A percentile compares a stretch with the other conserved stretches of the same genome.
These are phyloP conservation scores for Eucalyptus erythrocorys DNA, from an alignment of 345 rosid species.

Conservation along the genomic window DNA sequence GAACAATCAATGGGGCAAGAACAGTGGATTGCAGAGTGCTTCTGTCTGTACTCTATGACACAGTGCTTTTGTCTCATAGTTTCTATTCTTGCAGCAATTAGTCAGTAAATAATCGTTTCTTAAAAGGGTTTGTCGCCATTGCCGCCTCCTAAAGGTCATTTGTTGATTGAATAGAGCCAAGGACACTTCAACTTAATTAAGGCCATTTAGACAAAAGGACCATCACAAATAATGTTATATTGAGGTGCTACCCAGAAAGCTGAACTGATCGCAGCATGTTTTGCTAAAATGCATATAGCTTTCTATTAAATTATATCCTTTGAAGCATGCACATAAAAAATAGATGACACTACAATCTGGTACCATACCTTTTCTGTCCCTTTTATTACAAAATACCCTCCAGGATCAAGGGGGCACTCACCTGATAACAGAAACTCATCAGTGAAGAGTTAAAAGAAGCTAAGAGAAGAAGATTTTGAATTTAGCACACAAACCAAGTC, in stretches of 20 bases:
- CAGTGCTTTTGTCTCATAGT: neutral
- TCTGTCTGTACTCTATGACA: neutral
- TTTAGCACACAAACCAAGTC: conserved; percentile 46
- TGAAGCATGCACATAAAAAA: neutral
- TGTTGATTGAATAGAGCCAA: neutral
- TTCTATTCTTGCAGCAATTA: neutral
- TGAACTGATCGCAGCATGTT: neutral
- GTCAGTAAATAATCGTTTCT: neutral
- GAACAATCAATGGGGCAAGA: neutral
- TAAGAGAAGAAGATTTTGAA: neutral
- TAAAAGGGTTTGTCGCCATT: neutral
- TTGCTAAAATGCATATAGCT: neutral
- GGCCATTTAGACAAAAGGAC: neutral
- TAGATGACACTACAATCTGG: neutral
- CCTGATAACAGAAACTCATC: conserved; percentile 24
- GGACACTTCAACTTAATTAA: neutral
- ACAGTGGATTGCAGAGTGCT: neutral
- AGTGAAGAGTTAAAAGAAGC: neutral
- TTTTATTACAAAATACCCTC: conserved; percentile 86
- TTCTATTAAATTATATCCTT: neutral
- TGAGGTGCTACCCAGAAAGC: neutral
- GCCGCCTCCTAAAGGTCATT: neutral
- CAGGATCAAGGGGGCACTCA: conserved; percentile 97
- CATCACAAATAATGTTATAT: neutral
- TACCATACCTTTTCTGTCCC: conserved; percentile 75